Percentiles rank a stretch among this genome's conserved stretches.
phyloP scores from a whole-genome alignment of 805 yeast species.

The Saccharomycodes ludwigii region DNA sequence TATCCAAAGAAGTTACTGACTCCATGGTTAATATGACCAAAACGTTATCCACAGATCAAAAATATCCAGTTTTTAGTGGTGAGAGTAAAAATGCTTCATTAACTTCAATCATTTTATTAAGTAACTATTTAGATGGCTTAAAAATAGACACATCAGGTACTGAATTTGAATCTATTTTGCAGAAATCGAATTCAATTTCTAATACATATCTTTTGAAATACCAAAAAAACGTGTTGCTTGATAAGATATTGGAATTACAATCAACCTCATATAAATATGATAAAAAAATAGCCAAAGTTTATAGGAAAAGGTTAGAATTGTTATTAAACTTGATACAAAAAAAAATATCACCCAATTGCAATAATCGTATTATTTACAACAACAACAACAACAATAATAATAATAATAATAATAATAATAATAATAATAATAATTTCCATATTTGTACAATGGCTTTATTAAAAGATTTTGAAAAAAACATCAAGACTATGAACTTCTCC shows the following conservation, averaged over 20 bases:
- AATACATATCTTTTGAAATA: not conserved
- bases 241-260: slow-evolving; percentile 11
- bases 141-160: slow-evolving; percentile 9
- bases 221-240: too few species aligned
- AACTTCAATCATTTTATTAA: slow-evolving; percentile 4
- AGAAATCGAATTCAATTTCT: not conserved
- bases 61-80: slow-evolving; percentile 4
- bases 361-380: slow-evolving; percentile 1
- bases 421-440: not conserved
- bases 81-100: slow-evolving; percentile 1
- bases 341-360: slow-evolving; percentile 7
- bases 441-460: slow-evolving; percentile 4
- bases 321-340: slow-evolving; percentile 18
- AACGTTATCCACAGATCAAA: slow-evolving; percentile 11
- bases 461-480: slow-evolving; percentile 10
- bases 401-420: too few species aligned
- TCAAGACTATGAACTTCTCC: slow-evolving; percentile 11
- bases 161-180: slow-evolving; percentile 14
- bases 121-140: slow-evolving; percentile 4
- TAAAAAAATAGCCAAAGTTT: slow-evolving; percentile 6
- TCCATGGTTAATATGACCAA: too few species aligned
- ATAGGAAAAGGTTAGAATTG: slow-evolving; percentile 12
- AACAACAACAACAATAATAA: not conserved
- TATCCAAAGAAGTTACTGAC: slow-evolving; percentile 51
- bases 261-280: not conserved